Evolutionary conservation across 2,329 filamentous ascomycete genomes (phyloP).

Genomic region (Sordariomycetes sp.): DNA sequence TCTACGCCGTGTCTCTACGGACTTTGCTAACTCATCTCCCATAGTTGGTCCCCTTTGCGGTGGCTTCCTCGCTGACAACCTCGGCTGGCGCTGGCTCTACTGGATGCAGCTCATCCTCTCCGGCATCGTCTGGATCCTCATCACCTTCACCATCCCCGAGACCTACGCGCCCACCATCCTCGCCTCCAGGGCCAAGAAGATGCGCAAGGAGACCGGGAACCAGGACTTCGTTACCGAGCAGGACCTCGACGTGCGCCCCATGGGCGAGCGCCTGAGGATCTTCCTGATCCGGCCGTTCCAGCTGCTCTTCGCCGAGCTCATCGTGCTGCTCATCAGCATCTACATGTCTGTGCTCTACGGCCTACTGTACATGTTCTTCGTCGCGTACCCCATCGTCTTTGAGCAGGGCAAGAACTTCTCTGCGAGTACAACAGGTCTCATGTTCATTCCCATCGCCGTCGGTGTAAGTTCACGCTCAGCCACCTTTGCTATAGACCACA

Average conservation of each 20-base stretch:
- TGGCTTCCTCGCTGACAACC: conserved; percentile 60
- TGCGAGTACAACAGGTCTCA: conserved; percentile 64
- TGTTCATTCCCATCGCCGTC: conserved; percentile 77
- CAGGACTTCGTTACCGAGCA: conserved; percentile 64
- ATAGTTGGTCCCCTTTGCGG: conserved; percentile 61
- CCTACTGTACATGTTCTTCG: conserved; percentile 67
- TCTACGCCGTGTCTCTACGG: neutral
- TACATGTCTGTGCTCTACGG: conserved; percentile 82
- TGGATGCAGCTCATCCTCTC: conserved; percentile 77
- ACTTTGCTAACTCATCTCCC: neutral
- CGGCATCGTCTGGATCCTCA: conserved; percentile 58
- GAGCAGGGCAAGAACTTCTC: conserved; percentile 70
- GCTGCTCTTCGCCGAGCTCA: conserved; percentile 72
- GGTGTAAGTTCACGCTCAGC: conserved; percentile 31
- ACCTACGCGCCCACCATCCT: conserved; percentile 79
- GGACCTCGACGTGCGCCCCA: conserved; percentile 63
- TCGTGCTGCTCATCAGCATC: conserved; percentile 71
- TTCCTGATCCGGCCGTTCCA: conserved; percentile 79
- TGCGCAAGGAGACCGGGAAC: conserved; percentile 60
- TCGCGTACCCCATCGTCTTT: conserved; percentile 62
- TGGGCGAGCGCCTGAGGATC: conserved; percentile 57
- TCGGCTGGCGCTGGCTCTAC: conserved; percentile 76
- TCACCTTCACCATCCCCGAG: conserved; percentile 82
- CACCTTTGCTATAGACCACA: neutral
- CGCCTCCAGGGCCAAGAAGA: conserved; percentile 55